A percentile compares a stretch with the other conserved stretches of the same genome.
Conservation (phyloP, 345 rosid species). For the Eucalyptus grandis region DNA sequence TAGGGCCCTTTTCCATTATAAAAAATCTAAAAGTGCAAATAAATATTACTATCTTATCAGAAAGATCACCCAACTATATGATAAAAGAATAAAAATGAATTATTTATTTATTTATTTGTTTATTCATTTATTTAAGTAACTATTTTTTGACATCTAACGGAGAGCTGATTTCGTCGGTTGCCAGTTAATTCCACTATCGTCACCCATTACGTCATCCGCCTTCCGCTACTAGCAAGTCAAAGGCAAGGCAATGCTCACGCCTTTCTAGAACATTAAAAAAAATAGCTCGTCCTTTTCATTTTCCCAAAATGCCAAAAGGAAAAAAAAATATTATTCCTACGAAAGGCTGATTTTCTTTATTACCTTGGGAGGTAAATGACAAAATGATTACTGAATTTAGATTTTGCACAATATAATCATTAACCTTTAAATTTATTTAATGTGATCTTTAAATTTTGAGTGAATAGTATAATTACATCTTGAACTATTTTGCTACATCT, state of each 20-base stretch:
- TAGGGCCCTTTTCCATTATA: neutral
- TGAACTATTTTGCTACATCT: rapidly evolving
- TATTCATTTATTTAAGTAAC: neutral
- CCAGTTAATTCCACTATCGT: neutral
- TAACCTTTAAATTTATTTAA: too few relatives aligned
- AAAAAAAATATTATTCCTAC: neutral
- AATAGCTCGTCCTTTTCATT: neutral
- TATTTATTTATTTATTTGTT: too few relatives aligned
- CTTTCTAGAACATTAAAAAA: neutral
- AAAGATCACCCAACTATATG: neutral
- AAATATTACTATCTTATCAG: neutral
- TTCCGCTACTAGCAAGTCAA: neutral
- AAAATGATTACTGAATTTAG: too few relatives aligned
- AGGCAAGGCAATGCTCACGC: neutral
- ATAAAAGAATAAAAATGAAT: too few relatives aligned
- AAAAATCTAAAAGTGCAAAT: neutral
- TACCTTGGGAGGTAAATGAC: too few relatives aligned
- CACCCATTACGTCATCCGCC: neutral
- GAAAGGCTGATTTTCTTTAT: neutral
- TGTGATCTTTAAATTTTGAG: too few relatives aligned
- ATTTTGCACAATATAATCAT: too few relatives aligned
- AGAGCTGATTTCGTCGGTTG: neutral
- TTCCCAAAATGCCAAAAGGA: neutral
- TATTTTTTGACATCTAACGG: neutral
- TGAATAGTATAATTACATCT: too few relatives aligned